Evolutionary conservation across 208 protist genomes (phyloP), one percentile per base, ranked within the genome.

Genomic region (Crithidia fasciculata): DNA sequence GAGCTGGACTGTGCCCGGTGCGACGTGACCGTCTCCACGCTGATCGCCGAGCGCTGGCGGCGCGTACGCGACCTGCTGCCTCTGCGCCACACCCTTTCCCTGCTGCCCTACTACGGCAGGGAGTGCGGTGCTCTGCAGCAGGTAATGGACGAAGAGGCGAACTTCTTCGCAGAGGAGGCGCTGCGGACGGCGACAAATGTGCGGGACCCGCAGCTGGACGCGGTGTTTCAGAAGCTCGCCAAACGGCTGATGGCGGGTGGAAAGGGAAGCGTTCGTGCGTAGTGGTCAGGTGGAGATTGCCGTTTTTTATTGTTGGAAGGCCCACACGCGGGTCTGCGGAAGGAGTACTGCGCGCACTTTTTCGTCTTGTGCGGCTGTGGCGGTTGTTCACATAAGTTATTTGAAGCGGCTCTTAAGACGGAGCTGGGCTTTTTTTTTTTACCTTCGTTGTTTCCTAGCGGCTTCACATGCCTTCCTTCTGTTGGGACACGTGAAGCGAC

Each of bases 61-160:
- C 81, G 81, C 16, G 82, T 96, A 28, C 64, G 82, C 6, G 58
- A 85, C n/a, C 5, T 91, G 8, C 80, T 94, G 45, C 65, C 72
- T 3, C 50, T 59, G n/a, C 87, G 87, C 16, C 77, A 92, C 68
- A 8, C 43, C 10, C 64, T 96, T 6, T 59, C 85, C 5, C 67
- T 94, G 19, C 72, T 78, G 40, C 53, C 68, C 3, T 87, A 73
- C 56, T 96, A 93, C 68, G 84, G 84, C 13, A 87, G 78, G 15
- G 88, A 96, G 76, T 91, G 82, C 65, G 83, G 85, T 10, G 79
- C 44, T 0, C 64, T 96, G 50, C 81, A 91, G 69, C 85, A 93
- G 72, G 69, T 85, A 4, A 94, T 96, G 91, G 89, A 93, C 8
- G 87, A 92, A 69, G 91, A 96, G 71, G 89, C 87, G 4, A 16